phyloP scores from a whole-genome alignment of 2,329 filamentous ascomycete species.

The Diaporthe nobilis region DNA sequence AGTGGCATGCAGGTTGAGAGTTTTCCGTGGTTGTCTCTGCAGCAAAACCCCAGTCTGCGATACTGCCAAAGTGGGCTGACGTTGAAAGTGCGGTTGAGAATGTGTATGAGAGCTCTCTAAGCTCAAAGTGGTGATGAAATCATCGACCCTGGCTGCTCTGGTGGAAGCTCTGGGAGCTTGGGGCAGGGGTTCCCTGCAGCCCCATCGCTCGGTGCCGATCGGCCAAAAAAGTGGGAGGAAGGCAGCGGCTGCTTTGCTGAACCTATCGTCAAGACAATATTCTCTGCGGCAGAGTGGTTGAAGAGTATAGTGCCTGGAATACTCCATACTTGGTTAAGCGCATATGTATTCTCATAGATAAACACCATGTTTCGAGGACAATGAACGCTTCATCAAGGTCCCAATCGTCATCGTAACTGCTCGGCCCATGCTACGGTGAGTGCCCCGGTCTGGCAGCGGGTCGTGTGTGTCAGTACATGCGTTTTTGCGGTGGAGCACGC shows the following conservation, averaged over 20 bases:
- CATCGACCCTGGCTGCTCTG: conserved; percentile 33
- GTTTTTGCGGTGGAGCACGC: conserved; percentile 29
- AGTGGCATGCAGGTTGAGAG: not conserved
- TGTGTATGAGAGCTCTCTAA: conserved; percentile 5
- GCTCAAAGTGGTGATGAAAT: conserved; percentile 39
- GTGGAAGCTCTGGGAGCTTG: conserved; percentile 11
- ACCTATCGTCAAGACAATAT: not conserved
- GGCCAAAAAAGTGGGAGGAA: not conserved
- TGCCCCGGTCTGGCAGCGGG: conserved; percentile 27
- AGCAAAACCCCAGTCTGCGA: not conserved
- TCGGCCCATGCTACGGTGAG: not conserved
- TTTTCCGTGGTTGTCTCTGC: not conserved
- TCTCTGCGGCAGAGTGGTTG: too few relatives aligned
- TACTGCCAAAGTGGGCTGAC: conserved; percentile 4
- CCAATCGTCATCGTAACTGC: too few relatives aligned
- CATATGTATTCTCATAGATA: not conserved
- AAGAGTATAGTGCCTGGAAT: not conserved
- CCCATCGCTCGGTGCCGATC: conserved; percentile 20
- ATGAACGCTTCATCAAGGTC: too few relatives aligned
- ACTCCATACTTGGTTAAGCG: not conserved
- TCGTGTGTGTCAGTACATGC: conserved; percentile 33
- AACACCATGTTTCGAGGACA: too few relatives aligned
- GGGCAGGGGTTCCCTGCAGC: conserved; percentile 15
- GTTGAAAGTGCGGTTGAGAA: not conserved
- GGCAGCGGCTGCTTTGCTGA: not conserved